Evolutionary conservation across 352 stramenopile genomes (phyloP).

Genomic region (Globisporangium middletonii): DNA sequence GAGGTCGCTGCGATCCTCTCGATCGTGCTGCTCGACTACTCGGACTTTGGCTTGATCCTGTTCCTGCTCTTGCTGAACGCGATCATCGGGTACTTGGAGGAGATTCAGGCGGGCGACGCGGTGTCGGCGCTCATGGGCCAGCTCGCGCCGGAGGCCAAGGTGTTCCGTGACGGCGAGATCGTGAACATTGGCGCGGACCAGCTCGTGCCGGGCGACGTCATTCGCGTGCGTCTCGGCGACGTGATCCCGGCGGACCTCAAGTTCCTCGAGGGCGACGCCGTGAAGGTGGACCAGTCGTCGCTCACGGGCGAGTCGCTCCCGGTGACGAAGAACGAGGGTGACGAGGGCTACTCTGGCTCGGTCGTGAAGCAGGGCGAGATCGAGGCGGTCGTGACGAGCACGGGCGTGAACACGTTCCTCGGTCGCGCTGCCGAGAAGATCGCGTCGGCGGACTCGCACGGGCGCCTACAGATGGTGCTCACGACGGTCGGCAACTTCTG

Average conservation of each 20-base stretch:
- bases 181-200: constrained; percentile 58
- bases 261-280: constrained; percentile 67
- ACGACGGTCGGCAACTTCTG: constrained; percentile 91
- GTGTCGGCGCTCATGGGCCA: constrained; percentile 87
- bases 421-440: constrained; percentile 86
- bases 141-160: constrained; percentile 79
- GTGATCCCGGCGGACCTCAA: constrained; percentile 90
- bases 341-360: constrained; percentile 80
- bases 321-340: constrained; percentile 78
- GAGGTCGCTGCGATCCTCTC: constrained; percentile 63
- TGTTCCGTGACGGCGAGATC: constrained; percentile 77
- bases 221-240: constrained; percentile 81
- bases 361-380: constrained; percentile 88
- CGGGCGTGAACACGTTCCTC: constrained; percentile 89
- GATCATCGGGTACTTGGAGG: constrained; percentile 75
- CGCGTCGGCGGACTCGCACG: constrained; percentile 54
- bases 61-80: constrained; percentile 69
- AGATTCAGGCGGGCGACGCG: constrained; percentile 83
- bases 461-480: constrained; percentile 90
- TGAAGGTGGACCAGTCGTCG: constrained; percentile 90
- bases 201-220: constrained; percentile 69
- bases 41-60: constrained; percentile 68
- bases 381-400: constrained; percentile 86
- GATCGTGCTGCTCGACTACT: constrained; percentile 74
- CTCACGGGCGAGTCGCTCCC: constrained; percentile 93